Conservation (phyloP, 1,139 yeast species). For the Eremothecium coryli region DNA sequence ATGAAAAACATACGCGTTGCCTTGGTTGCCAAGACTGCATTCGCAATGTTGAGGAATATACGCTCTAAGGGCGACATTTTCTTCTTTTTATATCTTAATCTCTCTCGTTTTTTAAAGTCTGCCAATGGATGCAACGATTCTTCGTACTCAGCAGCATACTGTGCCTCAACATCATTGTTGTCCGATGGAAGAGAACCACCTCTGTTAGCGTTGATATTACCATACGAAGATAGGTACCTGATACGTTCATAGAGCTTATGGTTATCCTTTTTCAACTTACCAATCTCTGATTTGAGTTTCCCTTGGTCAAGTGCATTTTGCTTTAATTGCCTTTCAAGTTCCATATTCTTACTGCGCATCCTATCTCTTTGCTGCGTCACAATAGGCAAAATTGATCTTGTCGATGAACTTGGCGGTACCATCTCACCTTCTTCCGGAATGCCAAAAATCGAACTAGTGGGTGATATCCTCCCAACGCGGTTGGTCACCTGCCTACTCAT, state of each 20-base stretch:
- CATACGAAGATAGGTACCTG: conserved; percentile 57
- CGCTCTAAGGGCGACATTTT: conserved; percentile 71
- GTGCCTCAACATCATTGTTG: conserved; percentile 43
- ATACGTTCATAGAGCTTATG: conserved; percentile 73
- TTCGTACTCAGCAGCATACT: conserved; percentile 59
- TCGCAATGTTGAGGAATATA: conserved; percentile 63
- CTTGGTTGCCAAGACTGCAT: conserved; percentile 65
- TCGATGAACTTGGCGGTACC: conserved; percentile 12
- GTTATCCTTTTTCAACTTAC: conserved; percentile 60
- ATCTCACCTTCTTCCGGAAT: conserved; percentile 30
- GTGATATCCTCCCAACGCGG: conserved; percentile 33
- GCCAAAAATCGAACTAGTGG: conserved; percentile 45
- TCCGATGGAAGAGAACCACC: conserved; percentile 12
- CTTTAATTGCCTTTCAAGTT: conserved; percentile 73
- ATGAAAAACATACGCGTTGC: conserved; percentile 65
- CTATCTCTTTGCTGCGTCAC: conserved; percentile 92
- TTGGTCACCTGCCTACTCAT: conserved; percentile 38
- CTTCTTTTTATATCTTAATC: conserved; percentile 58
- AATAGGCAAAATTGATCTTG: conserved; percentile 61
- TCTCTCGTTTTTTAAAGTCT: conserved; percentile 69
- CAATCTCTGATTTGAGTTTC: conserved; percentile 58
- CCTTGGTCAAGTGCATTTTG: conserved; percentile 45
- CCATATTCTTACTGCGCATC: conserved; percentile 70
- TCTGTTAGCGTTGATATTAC: conserved; percentile 15
- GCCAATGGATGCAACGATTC: conserved; percentile 76